Evolutionary conservation across 2,329 filamentous ascomycete species (phyloP).

Genomic region (Arthroderma sp.): DNA sequence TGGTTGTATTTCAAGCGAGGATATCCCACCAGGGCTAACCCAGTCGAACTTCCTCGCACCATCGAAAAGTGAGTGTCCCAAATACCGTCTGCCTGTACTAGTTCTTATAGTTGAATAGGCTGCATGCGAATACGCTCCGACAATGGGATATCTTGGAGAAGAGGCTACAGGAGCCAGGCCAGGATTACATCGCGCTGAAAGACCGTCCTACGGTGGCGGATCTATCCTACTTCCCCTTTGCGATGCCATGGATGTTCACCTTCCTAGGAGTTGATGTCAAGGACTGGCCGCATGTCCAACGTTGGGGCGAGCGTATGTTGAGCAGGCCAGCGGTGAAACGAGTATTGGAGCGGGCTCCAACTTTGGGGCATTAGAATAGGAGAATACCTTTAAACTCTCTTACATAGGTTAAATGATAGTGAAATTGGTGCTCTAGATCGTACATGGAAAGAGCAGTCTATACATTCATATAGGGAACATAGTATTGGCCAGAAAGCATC

Average conservation of each 20-base stretch:
- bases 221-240: constrained; percentile 28
- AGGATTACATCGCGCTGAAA: constrained; percentile 25
- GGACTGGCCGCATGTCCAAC: constrained; percentile 17
- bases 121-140: constrained; percentile 18
- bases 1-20: constrained; percentile 27
- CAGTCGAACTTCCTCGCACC: constrained; percentile 16
- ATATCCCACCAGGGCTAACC: constrained; percentile 20
- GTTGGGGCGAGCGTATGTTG: not conserved
- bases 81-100: not conserved
- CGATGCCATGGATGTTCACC: constrained; percentile 30
- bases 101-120: constrained; percentile 11
- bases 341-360: not conserved
- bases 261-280: constrained; percentile 25
- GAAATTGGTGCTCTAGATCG: too few species aligned
- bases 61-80: constrained; percentile 15
- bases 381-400: too few species aligned
- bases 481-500: too few species aligned
- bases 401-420: too few species aligned
- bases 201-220: constrained; percentile 30
- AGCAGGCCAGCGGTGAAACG: not conserved
- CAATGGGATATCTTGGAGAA: constrained; percentile 24
- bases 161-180: constrained; percentile 15
- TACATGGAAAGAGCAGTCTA: too few species aligned
- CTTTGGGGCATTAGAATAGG: not conserved
- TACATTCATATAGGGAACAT: too few species aligned